These are phyloP conservation scores for Calocybe cyanea DNA, from an alignment of 768 basidiomycete species.

Conservation along the genomic window DNA sequence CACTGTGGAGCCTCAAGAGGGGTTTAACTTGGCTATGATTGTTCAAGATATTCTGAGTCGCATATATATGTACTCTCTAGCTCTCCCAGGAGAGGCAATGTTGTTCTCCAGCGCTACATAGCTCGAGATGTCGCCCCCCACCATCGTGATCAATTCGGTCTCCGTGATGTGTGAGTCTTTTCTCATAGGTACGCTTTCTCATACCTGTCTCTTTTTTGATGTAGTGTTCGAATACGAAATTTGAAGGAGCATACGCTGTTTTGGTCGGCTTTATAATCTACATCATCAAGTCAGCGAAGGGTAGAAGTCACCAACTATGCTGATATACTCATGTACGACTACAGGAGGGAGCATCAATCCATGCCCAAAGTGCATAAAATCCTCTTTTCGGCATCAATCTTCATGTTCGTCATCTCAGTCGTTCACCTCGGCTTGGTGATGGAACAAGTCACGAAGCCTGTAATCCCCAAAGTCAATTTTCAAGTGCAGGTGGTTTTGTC, in stretches of 20 bases:
- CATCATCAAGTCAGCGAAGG: background rate
- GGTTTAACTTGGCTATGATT: too few relatives aligned
- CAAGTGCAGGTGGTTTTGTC: conserved; percentile 7
- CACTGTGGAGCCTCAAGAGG: too few relatives aligned
- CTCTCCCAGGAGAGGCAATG: too few relatives aligned
- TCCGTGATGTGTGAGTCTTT: conserved; percentile 14
- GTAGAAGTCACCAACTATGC: background rate
- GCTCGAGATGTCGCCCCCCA: conserved; percentile 5
- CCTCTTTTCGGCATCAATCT: conserved; percentile 3
- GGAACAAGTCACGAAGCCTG: conserved; percentile 3
- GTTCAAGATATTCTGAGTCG: too few relatives aligned
- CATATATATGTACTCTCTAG: too few relatives aligned
- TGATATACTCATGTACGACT: too few relatives aligned
- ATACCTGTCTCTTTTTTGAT: background rate
- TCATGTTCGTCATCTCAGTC: conserved; percentile 7
- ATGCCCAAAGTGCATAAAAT: background rate
- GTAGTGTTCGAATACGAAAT: background rate
- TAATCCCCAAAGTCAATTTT: conserved; percentile 2
- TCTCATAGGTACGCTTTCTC: conserved; percentile 5
- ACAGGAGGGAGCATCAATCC: background rate
- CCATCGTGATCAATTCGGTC: conserved; percentile 3
- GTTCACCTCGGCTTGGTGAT: conserved; percentile 8
- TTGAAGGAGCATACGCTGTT: conserved; percentile 7
- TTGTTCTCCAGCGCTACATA: too few relatives aligned
- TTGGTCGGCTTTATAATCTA: conserved; percentile 2